These are phyloP conservation scores for Saccharomycopsis schoenii DNA, from an alignment of 805 yeast species.

Conservation along the genomic window DNA sequence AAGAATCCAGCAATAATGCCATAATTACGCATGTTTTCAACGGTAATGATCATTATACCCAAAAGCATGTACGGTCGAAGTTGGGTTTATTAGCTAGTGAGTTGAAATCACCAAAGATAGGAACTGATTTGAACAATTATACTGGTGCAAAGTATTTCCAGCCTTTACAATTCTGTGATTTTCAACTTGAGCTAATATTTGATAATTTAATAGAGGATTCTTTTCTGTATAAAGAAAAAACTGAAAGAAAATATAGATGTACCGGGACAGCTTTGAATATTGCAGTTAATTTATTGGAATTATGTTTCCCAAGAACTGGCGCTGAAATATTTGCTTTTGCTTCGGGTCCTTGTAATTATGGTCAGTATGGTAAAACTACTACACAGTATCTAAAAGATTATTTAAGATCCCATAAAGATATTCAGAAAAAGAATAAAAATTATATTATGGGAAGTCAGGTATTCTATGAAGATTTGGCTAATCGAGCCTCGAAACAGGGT, in stretches of 20 bases:
- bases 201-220: slow-evolving; percentile 39
- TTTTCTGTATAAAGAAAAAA: slow-evolving; percentile 35
- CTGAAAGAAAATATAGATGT: slow-evolving; percentile 41
- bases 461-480: slow-evolving; percentile 43
- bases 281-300: slow-evolving; percentile 30
- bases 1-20: slow-evolving; percentile 25
- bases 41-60: slow-evolving; percentile 42
- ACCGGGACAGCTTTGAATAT: slow-evolving; percentile 54
- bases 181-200: slow-evolving; percentile 37
- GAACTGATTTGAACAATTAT: slow-evolving; percentile 6
- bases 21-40: slow-evolving; percentile 38
- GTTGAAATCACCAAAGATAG: slow-evolving; percentile 4
- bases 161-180: slow-evolving; percentile 41
- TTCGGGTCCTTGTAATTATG: slow-evolving; percentile 58
- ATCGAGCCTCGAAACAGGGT: slow-evolving; percentile 38
- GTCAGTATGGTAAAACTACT: slow-evolving; percentile 51
- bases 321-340: slow-evolving; percentile 44
- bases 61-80: slow-evolving; percentile 35
- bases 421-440: slow-evolving; percentile 28
- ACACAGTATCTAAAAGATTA: slow-evolving; percentile 49
- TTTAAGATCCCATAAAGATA: slow-evolving; percentile 56
- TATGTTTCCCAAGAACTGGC: slow-evolving; percentile 38
- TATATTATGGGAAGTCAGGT: slow-evolving; percentile 27
- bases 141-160: slow-evolving; percentile 36
- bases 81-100: slow-evolving; percentile 34